Conservation (phyloP, 805 yeast species). For the Starmerella scarabaei region DNA sequence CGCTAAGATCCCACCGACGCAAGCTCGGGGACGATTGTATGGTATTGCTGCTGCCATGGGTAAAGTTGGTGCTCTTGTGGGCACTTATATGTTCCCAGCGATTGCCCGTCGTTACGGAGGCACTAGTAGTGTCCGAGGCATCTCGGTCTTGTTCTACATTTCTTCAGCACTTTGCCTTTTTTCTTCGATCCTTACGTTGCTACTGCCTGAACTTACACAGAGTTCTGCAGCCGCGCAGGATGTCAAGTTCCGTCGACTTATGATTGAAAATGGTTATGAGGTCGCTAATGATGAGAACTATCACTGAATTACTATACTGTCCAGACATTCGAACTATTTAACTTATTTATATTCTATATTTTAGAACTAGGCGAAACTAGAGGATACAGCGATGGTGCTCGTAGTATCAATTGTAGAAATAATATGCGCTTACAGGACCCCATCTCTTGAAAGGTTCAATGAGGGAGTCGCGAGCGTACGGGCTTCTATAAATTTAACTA, state of each 20-base stretch:
- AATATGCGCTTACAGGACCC: too few relatives aligned
- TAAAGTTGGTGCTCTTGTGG: slow-evolving; percentile 84
- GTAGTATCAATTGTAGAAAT: too few relatives aligned
- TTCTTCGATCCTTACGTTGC: slow-evolving; percentile 54
- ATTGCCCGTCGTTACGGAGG: slow-evolving; percentile 52
- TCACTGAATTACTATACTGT: too few relatives aligned
- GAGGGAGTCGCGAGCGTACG: too few relatives aligned
- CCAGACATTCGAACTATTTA: too few relatives aligned
- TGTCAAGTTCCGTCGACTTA: slow-evolving; percentile 47
- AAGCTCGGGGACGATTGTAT: slow-evolving; percentile 82
- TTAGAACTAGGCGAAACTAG: too few relatives aligned
- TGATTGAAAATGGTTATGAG: slow-evolving; percentile 63
- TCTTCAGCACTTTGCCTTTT: slow-evolving; percentile 65
- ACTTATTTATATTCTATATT: too few relatives aligned
- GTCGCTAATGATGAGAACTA: too few relatives aligned
- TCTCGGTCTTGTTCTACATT: slow-evolving; percentile 68
- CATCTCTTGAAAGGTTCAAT: too few relatives aligned
- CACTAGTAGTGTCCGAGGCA: slow-evolving; percentile 36
- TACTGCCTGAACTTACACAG: slow-evolving; percentile 75
- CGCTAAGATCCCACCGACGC: slow-evolving; percentile 71
- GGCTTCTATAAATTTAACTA: too few relatives aligned
- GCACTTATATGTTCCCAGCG: slow-evolving; percentile 77
- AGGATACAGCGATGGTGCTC: too few relatives aligned
- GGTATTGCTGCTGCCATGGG: slow-evolving; percentile 87
- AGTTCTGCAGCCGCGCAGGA: slow-evolving; percentile 73